A percentile compares a stretch with the other conserved stretches of the same genome.
Conservation (phyloP, 306 rosid species). For the Cucurbita ficifolia region DNA sequence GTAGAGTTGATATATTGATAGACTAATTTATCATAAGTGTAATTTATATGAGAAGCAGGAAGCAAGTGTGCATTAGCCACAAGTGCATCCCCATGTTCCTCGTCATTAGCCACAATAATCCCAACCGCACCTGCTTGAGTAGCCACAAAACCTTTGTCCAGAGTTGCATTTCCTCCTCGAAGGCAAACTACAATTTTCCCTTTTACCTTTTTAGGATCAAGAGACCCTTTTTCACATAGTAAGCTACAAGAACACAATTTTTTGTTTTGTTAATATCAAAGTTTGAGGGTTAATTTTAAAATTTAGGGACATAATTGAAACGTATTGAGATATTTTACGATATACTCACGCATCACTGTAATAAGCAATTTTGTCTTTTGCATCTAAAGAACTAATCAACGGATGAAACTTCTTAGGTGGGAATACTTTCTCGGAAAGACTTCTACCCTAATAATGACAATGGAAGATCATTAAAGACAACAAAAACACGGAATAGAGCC, state of each 20-base stretch:
- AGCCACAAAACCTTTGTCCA: neutral
- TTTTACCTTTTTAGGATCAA: neutral
- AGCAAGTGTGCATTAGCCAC: neutral
- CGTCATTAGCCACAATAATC: neutral
- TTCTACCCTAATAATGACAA: too few species aligned
- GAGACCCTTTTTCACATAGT: constrained; percentile 15
- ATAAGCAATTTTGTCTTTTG: too few species aligned
- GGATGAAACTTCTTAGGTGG: too few species aligned
- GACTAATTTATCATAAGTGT: neutral
- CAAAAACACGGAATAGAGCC: too few species aligned
- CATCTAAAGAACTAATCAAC: too few species aligned
- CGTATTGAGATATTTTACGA: too few species aligned
- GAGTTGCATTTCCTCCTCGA: neutral
- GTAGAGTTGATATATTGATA: neutral
- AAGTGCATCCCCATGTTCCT: neutral
- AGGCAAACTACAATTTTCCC: constrained; percentile 1
- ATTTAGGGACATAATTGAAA: too few species aligned
- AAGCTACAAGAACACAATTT: constrained; percentile 12
- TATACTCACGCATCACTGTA: too few species aligned
- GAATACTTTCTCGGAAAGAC: too few species aligned
- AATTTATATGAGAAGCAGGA: neutral
- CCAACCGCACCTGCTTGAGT: neutral
- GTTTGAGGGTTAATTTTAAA: too few species aligned
- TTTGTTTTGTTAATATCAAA: too few species aligned
- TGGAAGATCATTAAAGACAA: too few species aligned